phyloP scores from a whole-genome alignment of 345 rosid species.

The Sisymbrium altissimum region DNA sequence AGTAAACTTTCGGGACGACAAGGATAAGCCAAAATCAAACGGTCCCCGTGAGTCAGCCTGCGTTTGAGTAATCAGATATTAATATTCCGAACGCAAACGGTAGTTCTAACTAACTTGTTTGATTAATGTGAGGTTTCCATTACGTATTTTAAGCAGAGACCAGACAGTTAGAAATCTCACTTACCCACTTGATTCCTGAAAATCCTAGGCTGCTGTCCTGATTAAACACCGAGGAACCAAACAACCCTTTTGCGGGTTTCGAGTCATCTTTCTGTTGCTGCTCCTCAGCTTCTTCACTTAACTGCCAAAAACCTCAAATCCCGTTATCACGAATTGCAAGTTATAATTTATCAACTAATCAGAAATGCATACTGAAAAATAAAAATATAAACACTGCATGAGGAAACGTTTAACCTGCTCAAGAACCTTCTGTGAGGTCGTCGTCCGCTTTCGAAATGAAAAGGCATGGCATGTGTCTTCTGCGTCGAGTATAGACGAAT shows the following conservation, averaged over 20 bases:
- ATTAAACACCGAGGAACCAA: slow-evolving; percentile 40
- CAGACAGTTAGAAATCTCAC: neutral
- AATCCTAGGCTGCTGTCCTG: slow-evolving; percentile 88
- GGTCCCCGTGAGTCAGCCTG: slow-evolving; percentile 87
- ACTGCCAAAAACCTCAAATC: slow-evolving; percentile 36
- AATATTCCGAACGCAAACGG: neutral
- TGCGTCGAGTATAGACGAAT: slow-evolving; percentile 79
- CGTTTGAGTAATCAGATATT: slow-evolving; percentile 10
- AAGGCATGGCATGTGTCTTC: slow-evolving; percentile 94
- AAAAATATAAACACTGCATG: neutral
- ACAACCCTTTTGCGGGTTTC: slow-evolving; percentile 44
- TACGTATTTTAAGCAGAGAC: neutral
- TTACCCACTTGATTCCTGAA: slow-evolving; percentile 90
- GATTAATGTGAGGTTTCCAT: neutral
- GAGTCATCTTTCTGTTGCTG: slow-evolving; percentile 33
- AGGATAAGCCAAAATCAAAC: slow-evolving; percentile 72
- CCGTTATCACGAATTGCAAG: neutral
- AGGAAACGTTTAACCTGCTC: neutral
- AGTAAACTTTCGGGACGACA: slow-evolving; percentile 43
- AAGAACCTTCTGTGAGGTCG: slow-evolving; percentile 31
- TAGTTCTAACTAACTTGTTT: neutral
- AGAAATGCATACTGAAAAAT: neutral
- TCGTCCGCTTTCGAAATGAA: slow-evolving; percentile 42
- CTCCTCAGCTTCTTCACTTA: slow-evolving; percentile 34
- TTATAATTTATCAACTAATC: neutral